Base-by-base conservation (phyloP, 352 stramenopile genomes). In the Pilasporangium apinafurcum region DNA sequence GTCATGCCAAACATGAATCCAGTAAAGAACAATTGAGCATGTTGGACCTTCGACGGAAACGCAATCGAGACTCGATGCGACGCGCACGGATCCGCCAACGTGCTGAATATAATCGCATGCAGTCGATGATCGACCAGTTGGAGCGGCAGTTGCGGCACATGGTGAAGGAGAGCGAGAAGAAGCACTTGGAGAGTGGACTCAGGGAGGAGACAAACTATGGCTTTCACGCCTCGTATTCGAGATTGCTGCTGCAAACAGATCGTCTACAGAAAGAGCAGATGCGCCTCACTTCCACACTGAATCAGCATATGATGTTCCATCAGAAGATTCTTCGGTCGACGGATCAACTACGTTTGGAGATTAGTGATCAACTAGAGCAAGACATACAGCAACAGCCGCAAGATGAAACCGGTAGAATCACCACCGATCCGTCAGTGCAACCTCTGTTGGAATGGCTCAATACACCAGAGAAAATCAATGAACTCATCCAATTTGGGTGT, bases 21-120 rank as follows among this genome's bases (percentile, higher is more conserved):
- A n/a, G n/a, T n/a, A 17, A 43, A 6, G 35, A 46, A 44, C 16
- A 12, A 28, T 21, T 47, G 48, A 53, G 34, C 13, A 29, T 55
- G 34, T 44, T 70, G 16, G 59, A 73, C 34, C 25, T 59, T 3
- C 58, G 65, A 1, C 61, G 61, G 22, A 49, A 56, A 32, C 61
- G 58, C 26, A 77, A 77, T 34, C 65, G 65, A 17, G 61, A 77
- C 17, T 66, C 61, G 22, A 77, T 77, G 65, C 62, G 59, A 17
- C 65, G 62, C 42, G 62, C 51, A 26, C 58, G 65, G 21, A 29
- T 52, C 18, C 56, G 62, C 1, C 52, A 69, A 41, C 49, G 51
- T 10, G 45, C 44, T 2, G 49, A 54, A 17, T 42, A 64, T 24
- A 39, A 39, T 18, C 37, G 56, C 31, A 56, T 75, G 26, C 53